Percentiles rank a stretch among this genome's conserved stretches.
phyloP scores from a whole-genome alignment of 1,139 yeast species.

The Scheffersomyces titani region DNA sequence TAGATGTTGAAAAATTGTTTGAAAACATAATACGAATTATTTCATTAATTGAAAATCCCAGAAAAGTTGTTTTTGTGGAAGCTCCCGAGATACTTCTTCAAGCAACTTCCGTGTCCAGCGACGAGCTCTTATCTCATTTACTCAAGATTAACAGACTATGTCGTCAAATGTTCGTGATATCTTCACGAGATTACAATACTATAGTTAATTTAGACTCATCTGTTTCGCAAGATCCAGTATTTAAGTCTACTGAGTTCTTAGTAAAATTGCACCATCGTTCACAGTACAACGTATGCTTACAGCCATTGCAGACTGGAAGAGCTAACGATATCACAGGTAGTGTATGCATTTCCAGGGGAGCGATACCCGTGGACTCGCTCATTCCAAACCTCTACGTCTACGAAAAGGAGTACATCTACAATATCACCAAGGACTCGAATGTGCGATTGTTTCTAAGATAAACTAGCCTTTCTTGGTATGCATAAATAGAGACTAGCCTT shows the following conservation, averaged over 20 bases:
- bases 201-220: slow-evolving; percentile 33
- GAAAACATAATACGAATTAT: slow-evolving; percentile 17
- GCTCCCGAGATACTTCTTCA: slow-evolving; percentile 52
- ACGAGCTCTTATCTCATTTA: slow-evolving; percentile 36
- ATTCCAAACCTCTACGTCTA: slow-evolving; percentile 26
- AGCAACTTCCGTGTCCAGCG: slow-evolving; percentile 35
- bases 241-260: slow-evolving; percentile 46
- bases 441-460: slow-evolving; percentile 48
- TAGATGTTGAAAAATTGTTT: slow-evolving; percentile 21
- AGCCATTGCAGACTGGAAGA: slow-evolving; percentile 75
- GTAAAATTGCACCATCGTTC: slow-evolving; percentile 54
- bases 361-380: slow-evolving; percentile 25
- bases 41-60: slow-evolving; percentile 1
- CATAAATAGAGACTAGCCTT: slow-evolving; percentile 10
- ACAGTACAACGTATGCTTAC: slow-evolving; percentile 50
- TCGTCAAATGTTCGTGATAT: slow-evolving; percentile 34
- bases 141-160: slow-evolving; percentile 35
- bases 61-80: slow-evolving; percentile 42
- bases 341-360: slow-evolving; percentile 58
- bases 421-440: slow-evolving; percentile 56
- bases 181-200: slow-evolving; percentile 40
- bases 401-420: slow-evolving; percentile 68
- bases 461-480: slow-evolving; percentile 5
- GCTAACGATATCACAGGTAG: slow-evolving; percentile 84
- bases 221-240: slow-evolving; percentile 31